Evolutionary conservation across 2,329 filamentous ascomycete genomes (phyloP), one percentile per base, ranked within the genome.

Genomic region (Ophiosphaerella korrae): DNA sequence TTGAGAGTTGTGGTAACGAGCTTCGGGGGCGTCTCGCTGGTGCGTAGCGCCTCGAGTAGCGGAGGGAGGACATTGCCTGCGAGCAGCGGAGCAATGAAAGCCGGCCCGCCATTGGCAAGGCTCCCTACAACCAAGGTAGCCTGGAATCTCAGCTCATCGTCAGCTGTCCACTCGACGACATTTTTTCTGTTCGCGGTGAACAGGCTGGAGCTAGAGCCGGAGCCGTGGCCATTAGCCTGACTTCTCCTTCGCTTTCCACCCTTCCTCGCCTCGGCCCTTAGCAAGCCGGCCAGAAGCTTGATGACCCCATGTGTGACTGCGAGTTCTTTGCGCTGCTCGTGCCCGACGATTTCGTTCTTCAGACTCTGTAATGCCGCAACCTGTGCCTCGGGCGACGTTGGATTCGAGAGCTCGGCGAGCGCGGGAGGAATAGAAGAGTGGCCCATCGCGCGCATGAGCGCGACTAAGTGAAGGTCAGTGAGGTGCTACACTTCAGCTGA

Each of bases 271-370:
- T 70, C 67, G 13, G 68, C 68, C 48, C 74, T 72, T 34, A 88
- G 73, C 44, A 84, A 72, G 32, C 79, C 77, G 24, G 84, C 78
- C 42, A 89, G 77, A 31, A 83, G 81, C 45, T 84, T 81, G 40
- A 94, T 74, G 24, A 90, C 79, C 14, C 92, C 92, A 47, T 84
- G 77, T 50, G 79, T 80, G 35, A 97, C 81, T 79, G 88, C 92
- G 49, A 84, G 75, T 74, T 93, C 88, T 75, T 99, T 99, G 72
- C 88, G 87, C 72, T 93, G 87, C 31, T 88, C 82, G 73, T 97
- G 91, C 21, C 94, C 94, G 53, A 96, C 86, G 41, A 96, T 83
- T 57, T 94, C 89, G 73, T 96, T 94, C 78, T 96, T 97, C 26
- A 99, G 78, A 36, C 81, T 79, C 58, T 87, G 85, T 38, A 97